These are phyloP conservation scores for Colletotrichum sp. DNA, from an alignment of 2,329 filamentous ascomycete species.

Conservation along the genomic window DNA sequence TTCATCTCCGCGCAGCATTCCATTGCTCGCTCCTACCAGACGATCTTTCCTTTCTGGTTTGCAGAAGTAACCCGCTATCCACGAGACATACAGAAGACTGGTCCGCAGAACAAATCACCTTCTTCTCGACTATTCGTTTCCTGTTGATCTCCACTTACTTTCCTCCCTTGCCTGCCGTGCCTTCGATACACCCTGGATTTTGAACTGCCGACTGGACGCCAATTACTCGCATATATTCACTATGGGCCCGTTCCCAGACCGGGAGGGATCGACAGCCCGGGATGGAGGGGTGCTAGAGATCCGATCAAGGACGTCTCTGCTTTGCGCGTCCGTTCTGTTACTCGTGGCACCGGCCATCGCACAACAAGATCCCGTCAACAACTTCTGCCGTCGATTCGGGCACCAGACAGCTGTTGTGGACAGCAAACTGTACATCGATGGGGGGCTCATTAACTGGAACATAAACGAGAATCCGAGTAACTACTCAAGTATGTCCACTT, in stretches of 20 bases:
- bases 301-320: not conserved
- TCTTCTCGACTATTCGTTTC: not conserved
- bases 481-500: conserved; percentile 56
- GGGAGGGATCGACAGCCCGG: not conserved
- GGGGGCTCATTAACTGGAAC: conserved; percentile 62
- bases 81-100: not conserved
- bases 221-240: not conserved
- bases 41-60: not conserved
- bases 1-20: not conserved
- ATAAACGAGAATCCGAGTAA: conserved; percentile 40
- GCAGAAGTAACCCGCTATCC: not conserved
- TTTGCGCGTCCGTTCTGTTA: not conserved
- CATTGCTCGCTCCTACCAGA: not conserved
- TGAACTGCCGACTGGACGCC: not conserved
- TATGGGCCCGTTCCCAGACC: not conserved
- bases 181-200: not conserved
- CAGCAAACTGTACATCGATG: conserved; percentile 65
- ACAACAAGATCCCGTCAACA: conserved; percentile 55
- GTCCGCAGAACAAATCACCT: not conserved
- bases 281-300: not conserved
- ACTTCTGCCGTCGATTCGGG: conserved; percentile 60
- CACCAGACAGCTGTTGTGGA: conserved; percentile 68
- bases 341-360: conserved; percentile 22
- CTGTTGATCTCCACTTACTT: not conserved
- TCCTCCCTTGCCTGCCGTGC: not conserved